Evolutionary conservation across 1,139 yeast species (phyloP).

Genomic region (Hyphopichia buzzinii): DNA sequence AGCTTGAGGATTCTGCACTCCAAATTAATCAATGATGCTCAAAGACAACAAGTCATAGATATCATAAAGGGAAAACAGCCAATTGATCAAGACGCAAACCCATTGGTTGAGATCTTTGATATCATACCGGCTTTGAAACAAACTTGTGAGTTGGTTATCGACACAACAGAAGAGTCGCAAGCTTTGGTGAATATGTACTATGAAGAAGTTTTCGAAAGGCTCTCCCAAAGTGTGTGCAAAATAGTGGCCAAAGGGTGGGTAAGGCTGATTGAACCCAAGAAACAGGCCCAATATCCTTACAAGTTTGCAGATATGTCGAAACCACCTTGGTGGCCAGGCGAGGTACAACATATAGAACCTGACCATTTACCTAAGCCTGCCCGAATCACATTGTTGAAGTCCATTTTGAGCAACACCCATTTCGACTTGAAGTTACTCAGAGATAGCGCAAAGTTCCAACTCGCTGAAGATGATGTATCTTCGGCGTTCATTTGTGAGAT

Average conservation of each 20-base stretch:
- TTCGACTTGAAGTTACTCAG: constrained; percentile 23
- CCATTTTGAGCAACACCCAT: constrained; percentile 32
- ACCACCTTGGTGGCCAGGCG: constrained; percentile 73
- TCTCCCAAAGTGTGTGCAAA: constrained; percentile 56
- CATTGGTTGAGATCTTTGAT: neutral
- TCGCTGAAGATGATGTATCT: constrained; percentile 8
- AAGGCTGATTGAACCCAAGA: constrained; percentile 60
- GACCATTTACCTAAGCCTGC: constrained; percentile 65
- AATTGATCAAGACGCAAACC: neutral
- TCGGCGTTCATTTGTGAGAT: constrained; percentile 23
- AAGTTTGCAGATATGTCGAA: constrained; percentile 45
- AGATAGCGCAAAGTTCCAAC: constrained; percentile 8
- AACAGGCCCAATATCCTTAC: constrained; percentile 65
- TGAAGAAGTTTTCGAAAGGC: constrained; percentile 13
- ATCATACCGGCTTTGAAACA: neutral
- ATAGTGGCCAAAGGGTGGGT: constrained; percentile 68
- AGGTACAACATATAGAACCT: constrained; percentile 65
- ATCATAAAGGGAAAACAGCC: neutral
- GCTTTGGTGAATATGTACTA: constrained; percentile 13
- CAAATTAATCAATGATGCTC: neutral
- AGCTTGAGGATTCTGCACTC: constrained; percentile 4
- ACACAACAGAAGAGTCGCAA: neutral
- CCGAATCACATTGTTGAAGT: constrained; percentile 47
- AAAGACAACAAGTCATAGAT: constrained; percentile 3
- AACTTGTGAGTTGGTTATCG: neutral